Conservation (phyloP, 2,329 filamentous ascomycete genomes). For the Chaetomiaceae sp. region DNA sequence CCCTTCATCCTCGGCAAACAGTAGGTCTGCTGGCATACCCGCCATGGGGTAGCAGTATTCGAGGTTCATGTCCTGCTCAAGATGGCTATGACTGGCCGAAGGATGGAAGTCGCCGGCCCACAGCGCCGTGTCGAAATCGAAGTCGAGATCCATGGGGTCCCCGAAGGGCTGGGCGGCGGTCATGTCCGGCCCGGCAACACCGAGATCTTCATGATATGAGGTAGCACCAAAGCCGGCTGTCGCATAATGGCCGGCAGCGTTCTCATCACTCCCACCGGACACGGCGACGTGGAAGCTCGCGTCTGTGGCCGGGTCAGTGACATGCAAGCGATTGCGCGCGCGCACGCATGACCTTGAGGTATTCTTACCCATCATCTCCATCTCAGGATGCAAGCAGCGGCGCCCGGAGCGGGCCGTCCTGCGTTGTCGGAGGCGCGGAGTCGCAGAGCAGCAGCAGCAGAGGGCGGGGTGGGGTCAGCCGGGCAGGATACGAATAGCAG, state of each 20-base stretch:
- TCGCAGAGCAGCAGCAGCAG: conserved; percentile 6
- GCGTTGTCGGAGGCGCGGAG: background rate
- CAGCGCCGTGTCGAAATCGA: conserved; percentile 26
- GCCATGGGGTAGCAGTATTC: background rate
- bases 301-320: conserved; percentile 1
- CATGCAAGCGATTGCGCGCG: background rate
- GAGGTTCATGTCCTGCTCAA: conserved; percentile 8
- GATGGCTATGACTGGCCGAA: conserved; percentile 3
- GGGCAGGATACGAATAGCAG: conserved; percentile 2
- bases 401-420: conserved; percentile 2
- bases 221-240: background rate
- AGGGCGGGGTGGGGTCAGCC: background rate
- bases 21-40: conserved; percentile 17
- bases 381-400: conserved; percentile 7
- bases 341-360: background rate
- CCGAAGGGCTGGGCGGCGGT: background rate
- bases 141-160: conserved; percentile 31
- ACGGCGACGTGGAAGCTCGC: conserved; percentile 2
- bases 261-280: background rate
- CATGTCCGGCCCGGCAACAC: background rate
- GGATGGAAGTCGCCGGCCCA: conserved; percentile 26
- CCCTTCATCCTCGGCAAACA: conserved; percentile 25
- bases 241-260: background rate
- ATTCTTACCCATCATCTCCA: conserved; percentile 13
- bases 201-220: background rate